Percentiles rank a stretch among this genome's conserved stretches.
phyloP scores from a whole-genome alignment of 306 rosid genomes.

The Trifolium repens region DNA sequence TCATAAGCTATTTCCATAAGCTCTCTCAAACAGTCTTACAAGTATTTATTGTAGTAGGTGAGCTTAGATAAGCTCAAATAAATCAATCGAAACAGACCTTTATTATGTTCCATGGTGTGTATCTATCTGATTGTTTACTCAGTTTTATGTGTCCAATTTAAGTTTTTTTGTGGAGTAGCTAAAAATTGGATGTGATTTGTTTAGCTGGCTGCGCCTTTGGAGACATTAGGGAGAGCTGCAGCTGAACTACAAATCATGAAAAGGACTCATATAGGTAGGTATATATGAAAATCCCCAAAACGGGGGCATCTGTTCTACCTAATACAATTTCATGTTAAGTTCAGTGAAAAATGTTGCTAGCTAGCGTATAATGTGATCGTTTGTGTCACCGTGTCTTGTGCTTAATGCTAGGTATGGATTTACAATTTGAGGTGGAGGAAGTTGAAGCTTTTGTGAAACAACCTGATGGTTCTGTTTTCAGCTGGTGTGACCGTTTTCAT shows the following conservation, averaged over 20 bases:
- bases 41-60: neutral
- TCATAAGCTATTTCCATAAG: neutral
- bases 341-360: slow-evolving; percentile 14
- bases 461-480: slow-evolving; percentile 91
- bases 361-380: slow-evolving; percentile 7
- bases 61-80: neutral
- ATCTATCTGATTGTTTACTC: slow-evolving; percentile 9
- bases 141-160: slow-evolving; percentile 25
- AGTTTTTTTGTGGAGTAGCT: slow-evolving; percentile 41
- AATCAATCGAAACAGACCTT: neutral
- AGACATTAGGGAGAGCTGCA: slow-evolving; percentile 80
- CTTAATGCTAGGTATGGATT: slow-evolving; percentile 79
- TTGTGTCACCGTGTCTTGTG: slow-evolving; percentile 30
- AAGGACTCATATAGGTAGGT: slow-evolving; percentile 78
- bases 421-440: slow-evolving; percentile 84
- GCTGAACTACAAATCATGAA: slow-evolving; percentile 72
- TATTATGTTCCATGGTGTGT: neutral
- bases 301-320: slow-evolving; percentile 27
- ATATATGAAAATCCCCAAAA: slow-evolving; percentile 23
- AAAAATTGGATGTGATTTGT: slow-evolving; percentile 34
- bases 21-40: neutral
- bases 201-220: slow-evolving; percentile 93
- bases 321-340: slow-evolving; percentile 24
- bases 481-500: slow-evolving; percentile 91
- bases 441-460: slow-evolving; percentile 85